phyloP scores from a whole-genome alignment of 2,329 filamentous ascomycete species.

The Madurella mycetomatis region DNA sequence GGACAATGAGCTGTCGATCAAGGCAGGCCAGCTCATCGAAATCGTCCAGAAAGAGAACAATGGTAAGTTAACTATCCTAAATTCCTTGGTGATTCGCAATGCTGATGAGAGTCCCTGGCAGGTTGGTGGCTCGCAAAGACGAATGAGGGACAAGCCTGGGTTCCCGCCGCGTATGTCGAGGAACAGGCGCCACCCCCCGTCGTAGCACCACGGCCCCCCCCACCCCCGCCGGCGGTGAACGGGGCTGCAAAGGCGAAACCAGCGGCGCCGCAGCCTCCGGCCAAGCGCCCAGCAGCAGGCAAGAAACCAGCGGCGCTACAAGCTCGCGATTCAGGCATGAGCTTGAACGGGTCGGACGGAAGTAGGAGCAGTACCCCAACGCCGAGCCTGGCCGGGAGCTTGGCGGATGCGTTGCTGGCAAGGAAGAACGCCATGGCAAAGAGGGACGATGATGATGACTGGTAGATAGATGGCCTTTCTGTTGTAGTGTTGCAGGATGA shows the following conservation, averaged over 20 bases:
- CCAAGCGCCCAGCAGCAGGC: slow-evolving; percentile 70
- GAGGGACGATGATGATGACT: slow-evolving; percentile 67
- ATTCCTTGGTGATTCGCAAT: background rate
- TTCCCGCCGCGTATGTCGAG: slow-evolving; percentile 89
- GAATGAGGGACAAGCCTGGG: slow-evolving; percentile 73
- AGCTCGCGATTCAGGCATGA: slow-evolving; percentile 68
- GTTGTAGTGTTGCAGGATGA: no score
- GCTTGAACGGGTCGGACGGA: slow-evolving; percentile 53
- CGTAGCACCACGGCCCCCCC: slow-evolving; percentile 59
- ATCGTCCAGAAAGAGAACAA: slow-evolving; percentile 94
- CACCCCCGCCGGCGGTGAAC: slow-evolving; percentile 69
- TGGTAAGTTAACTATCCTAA: slow-evolving; percentile 55
- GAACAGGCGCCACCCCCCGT: slow-evolving; percentile 64
- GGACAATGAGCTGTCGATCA: slow-evolving; percentile 78
- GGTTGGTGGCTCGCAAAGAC: slow-evolving; percentile 96
- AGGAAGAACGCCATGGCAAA: slow-evolving; percentile 73
- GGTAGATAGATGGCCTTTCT: slow-evolving; percentile 40
- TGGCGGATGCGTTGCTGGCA: slow-evolving; percentile 74
- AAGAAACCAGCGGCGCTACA: slow-evolving; percentile 67
- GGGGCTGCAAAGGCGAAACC: slow-evolving; percentile 73
- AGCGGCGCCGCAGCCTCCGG: slow-evolving; percentile 56
- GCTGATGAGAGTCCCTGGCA: slow-evolving; percentile 39
- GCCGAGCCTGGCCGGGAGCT: slow-evolving; percentile 65
- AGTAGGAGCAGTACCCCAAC: slow-evolving; percentile 70
- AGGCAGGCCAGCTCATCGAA: slow-evolving; percentile 74